Base-by-base conservation (phyloP, 176 grass and related monocot species). In the Bonia amplexicaulis region DNA sequence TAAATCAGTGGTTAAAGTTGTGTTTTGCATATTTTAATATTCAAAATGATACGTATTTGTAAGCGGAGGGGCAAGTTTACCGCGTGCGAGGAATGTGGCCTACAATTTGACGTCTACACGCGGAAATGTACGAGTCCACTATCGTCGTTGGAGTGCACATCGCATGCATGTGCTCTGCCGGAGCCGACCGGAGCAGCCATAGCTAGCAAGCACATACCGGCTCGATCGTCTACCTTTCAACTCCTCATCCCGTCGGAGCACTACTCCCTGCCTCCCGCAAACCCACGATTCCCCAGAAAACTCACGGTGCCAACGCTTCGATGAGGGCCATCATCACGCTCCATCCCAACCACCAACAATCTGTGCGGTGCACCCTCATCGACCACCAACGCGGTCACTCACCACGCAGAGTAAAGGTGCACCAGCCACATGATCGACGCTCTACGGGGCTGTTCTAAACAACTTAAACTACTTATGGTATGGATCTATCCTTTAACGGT, bases 271-370 rank as follows among this genome's bases (percentile, higher is more conserved):
- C 82, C 63, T 63, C 62, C 61, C 51, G 51, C 69, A 84, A 84
- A 79, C 52, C 9, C 31, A 8, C 20, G 49, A 10, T 20, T 57
- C 51, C 65, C 12, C 63, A 5, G 2, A 37, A 40, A 37, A 59
- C 20, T 53, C 29, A 52, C 22, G 40, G 47, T 73, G 45, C 42
- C 31, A 39, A 8, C 67, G 9, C 35, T 9, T 40, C 25, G 47
- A 39, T 42, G 37, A 35, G 1, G 39, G 27, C 12, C 59, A 45
- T 46, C 69, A 26, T 64, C 26, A 9, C 3, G 22, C 46, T 80
- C 40, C 61, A 66, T 59, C 39, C 67, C 58, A 84, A 84, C 82
- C 48, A 89, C 87, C 81, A 48, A 89, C 74, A 79, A 46, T 57
- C 40, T 66, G 20, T 45, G 25, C 55, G 3, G 20, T 60, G 79